Base-by-base conservation (phyloP, 2,329 filamentous ascomycete genomes). In the Cladophialophora yegresii region DNA sequence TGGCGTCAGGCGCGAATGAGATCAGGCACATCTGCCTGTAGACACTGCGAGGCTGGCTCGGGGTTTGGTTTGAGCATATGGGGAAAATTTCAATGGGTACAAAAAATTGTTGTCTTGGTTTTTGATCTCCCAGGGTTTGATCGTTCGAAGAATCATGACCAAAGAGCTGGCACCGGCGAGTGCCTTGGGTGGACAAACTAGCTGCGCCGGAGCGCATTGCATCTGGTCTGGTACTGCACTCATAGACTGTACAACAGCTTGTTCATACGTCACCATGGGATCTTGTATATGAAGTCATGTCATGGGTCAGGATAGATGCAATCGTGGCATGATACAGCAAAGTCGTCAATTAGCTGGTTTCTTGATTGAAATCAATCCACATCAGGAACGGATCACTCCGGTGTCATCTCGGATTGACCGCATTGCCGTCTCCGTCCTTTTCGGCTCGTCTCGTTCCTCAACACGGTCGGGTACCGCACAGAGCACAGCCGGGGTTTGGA, bases 171-270 rank as follows among this genome's bases (percentile, higher is more conserved):
- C 47, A 50, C 47, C 47, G 20, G 47, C 47, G 47, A 50, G 20
- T 50, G 47, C 47, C 47, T 26, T 26, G 20, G 23, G 47, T 12
- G 47, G 47, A 13, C 23, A 43, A n/a, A 43, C 22, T 26, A 22
- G 13, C 47, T 23, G 47, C 23, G 47, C 13, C 55, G 49, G 40
- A 49, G 23, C 45, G 40, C 55, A 33, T n/a, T 40, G 32, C 33
- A 28, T 30, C 30, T 30, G 26, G 23, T 45, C 55, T 33, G 10
- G 43, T 49, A 13, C 23, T 12, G 7, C 32, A 40, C 33, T 4
- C 47, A 59, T 59, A 59, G 57, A 59, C 26, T 59, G 57, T 59
- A 59, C 57, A 59, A 58, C 55, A 58, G 55, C 40, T 58, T 58
- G 55, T 49, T 49, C 40, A 58, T 58, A 58, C 47, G 40, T 50